These are phyloP conservation scores for Emmonsiellopsis sp. DNA, from an alignment of 2,329 filamentous ascomycete genomes.

Conservation along the genomic window DNA sequence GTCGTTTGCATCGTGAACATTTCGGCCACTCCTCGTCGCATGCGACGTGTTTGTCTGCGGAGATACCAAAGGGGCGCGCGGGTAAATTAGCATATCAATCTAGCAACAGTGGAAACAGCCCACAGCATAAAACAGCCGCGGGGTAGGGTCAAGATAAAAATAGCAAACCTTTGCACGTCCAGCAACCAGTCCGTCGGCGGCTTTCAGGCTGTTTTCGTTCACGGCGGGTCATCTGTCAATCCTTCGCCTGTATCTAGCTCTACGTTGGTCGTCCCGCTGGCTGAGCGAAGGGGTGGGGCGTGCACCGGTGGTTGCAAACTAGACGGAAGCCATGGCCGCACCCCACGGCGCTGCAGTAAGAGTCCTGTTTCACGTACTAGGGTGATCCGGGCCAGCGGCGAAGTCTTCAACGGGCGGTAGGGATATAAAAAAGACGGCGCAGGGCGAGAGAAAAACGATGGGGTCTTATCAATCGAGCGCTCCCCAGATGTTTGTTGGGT, in stretches of 20 bases:
- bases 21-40: constrained; percentile 22
- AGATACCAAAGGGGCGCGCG: background rate
- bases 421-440: no score
- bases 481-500: background rate
- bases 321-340: background rate
- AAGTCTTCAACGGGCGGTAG: no score
- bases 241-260: background rate
- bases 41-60: constrained; percentile 19
- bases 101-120: background rate
- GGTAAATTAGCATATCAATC: background rate
- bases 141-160: no score
- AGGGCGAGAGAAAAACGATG: background rate
- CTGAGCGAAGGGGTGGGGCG: no score
- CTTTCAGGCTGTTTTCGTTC: constrained; percentile 11
- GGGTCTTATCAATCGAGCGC: background rate
- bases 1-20: constrained; percentile 19
- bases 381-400: no score
- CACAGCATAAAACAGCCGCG: no score
- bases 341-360: background rate
- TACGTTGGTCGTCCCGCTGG: no score
- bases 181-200: constrained; percentile 19
- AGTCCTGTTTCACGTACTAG: background rate
- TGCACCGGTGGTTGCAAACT: background rate
- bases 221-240: constrained; percentile 6
- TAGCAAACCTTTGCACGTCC: constrained; percentile 17